Percentiles rank a stretch among this genome's conserved stretches.
phyloP scores from a whole-genome alignment of 2,329 filamentous ascomycete genomes.

The Alternaria hordeiaustralica region DNA sequence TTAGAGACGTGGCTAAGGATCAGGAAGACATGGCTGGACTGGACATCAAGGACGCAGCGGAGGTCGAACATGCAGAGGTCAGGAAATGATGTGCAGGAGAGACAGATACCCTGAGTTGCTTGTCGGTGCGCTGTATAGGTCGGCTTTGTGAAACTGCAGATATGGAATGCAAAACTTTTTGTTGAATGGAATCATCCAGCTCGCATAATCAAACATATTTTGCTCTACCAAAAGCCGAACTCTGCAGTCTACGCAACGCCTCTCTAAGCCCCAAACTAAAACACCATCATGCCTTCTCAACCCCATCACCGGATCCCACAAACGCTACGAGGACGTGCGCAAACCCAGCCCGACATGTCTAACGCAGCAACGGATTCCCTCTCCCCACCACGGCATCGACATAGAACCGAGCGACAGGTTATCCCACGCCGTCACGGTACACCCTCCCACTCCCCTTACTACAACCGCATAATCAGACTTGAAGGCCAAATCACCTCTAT shows the following conservation, averaged over 20 bases:
- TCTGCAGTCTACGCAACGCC: neutral
- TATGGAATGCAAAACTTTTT: neutral
- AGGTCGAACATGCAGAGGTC: slow-evolving; percentile 31
- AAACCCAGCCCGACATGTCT: neutral
- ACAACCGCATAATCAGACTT: neutral
- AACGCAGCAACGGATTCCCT: neutral
- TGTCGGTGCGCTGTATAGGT: neutral
- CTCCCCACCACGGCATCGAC: neutral
- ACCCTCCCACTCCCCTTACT: neutral
- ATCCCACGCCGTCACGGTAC: neutral
- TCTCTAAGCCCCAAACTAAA: neutral
- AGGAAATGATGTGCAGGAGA: slow-evolving; percentile 9
- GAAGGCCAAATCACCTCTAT: neutral
- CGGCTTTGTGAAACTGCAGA: neutral
- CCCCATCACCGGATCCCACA: neutral
- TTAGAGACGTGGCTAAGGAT: slow-evolving; percentile 26
- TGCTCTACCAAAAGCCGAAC: neutral
- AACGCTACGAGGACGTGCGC: neutral
- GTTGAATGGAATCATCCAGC: neutral
- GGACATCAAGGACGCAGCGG: slow-evolving; percentile 26
- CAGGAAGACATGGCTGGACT: slow-evolving; percentile 33
- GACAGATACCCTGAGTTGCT: no score
- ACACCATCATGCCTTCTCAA: neutral
- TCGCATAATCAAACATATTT: neutral
- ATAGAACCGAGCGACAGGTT: neutral